Evolutionary conservation across 306 rosid genomes (phyloP), one percentile per base, ranked within the genome.

Genomic region (peach (Prunus persica)): DNA sequence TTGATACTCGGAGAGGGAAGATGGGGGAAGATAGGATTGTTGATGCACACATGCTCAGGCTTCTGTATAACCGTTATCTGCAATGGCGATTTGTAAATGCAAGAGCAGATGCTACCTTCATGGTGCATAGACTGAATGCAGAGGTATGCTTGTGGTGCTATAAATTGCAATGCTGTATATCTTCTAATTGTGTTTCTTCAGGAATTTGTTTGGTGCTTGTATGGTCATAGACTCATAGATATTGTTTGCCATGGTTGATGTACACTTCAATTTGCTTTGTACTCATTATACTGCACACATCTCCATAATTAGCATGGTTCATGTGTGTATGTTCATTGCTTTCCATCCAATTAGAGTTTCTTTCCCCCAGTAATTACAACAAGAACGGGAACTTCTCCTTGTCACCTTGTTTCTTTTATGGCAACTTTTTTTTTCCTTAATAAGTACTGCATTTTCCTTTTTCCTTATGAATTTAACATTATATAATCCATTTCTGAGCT

Each of bases 31-130:
- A 93, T 81, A 96, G 94, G 9, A 87, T 96, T 73, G 81, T 89
- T 72, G 97, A 96, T 83, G 99, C 99, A 7, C 98, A 96, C 79
- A 76, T 88, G 7, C 90, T 96, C 87, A 84, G 98, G 86, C 97
- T 96, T 88, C 89, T 91, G 71, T 90, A 96, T 82, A 96, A 96
- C 69, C 88, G 96, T 32, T 89, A 88, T 83, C 81, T 88, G 81
- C 99, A 96, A 77, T 96, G 98, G 99, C 92, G 98, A 85, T 91
- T 91, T 77, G 97, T 91, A 51, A 96, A 96, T 89, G 98, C 98
- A n/a, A 88, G 97, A 84, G 89, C 97, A 20, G 97, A 93, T 86
- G 91, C 92, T 76, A 84, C 98, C 19, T 93, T 85, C 82, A 87
- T 91, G 99, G 86, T 88, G 86, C 99, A 91, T 83, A 89, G 77